These are phyloP conservation scores for Phytophthora vignae DNA, from an alignment of 352 stramenopile species.

Conservation along the genomic window DNA sequence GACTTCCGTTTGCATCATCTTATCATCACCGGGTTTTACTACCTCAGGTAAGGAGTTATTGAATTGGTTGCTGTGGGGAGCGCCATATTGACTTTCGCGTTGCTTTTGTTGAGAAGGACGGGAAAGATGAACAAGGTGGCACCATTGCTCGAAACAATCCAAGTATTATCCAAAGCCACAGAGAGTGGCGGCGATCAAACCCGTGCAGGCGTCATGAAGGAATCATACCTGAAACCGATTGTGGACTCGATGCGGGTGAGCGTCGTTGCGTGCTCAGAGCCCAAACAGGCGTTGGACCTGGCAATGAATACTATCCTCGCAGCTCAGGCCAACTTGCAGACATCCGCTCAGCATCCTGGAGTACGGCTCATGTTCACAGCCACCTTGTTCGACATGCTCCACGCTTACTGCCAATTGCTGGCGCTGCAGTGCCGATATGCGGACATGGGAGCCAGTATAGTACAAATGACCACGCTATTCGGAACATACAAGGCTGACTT, in stretches of 20 bases:
- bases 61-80: not conserved
- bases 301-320: conserved; percentile 61
- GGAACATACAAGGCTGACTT: conserved; percentile 53
- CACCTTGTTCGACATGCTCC: conserved; percentile 75
- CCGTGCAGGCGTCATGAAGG: conserved; percentile 25
- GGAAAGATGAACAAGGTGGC: conserved; percentile 56
- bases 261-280: conserved; percentile 50
- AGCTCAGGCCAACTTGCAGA: conserved; percentile 60
- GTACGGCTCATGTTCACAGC: conserved; percentile 61
- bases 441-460: conserved; percentile 68
- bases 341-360: conserved; percentile 40
- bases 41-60: conserved; percentile 46
- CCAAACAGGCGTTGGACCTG: conserved; percentile 52
- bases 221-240: conserved; percentile 61
- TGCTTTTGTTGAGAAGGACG: conserved; percentile 36
- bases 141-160: conserved; percentile 53
- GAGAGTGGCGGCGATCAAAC: conserved; percentile 14
- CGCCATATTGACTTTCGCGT: not conserved
- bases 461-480: conserved; percentile 71
- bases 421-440: conserved; percentile 67
- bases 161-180: conserved; percentile 27
- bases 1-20: conserved; percentile 65
- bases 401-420: conserved; percentile 68
- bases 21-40: conserved; percentile 64
- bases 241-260: conserved; percentile 58